These are phyloP conservation scores for Pythium brachiatum DNA, from an alignment of 352 stramenopile genomes.

Conservation along the genomic window DNA sequence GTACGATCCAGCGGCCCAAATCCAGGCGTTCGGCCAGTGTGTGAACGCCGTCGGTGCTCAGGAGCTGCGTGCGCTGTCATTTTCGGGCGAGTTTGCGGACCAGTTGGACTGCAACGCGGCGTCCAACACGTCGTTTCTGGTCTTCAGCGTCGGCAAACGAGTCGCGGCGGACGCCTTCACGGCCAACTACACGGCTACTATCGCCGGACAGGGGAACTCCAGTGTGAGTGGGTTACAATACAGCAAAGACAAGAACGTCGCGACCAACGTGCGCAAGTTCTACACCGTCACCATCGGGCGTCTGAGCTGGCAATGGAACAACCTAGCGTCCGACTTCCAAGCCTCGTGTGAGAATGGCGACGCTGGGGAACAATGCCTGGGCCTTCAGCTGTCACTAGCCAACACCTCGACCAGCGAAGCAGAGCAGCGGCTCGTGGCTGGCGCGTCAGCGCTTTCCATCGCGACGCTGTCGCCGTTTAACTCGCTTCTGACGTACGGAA, in stretches of 20 bases:
- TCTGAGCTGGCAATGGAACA: constrained; percentile 6
- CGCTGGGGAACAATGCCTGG: background rate
- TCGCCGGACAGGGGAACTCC: background rate
- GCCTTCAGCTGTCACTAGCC: background rate
- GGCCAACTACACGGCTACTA: background rate
- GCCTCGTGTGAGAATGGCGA: background rate
- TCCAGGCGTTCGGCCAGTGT: background rate
- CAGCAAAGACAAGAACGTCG: background rate
- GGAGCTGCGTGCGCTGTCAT: too few species aligned
- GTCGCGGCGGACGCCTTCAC: background rate
- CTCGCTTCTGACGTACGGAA: background rate
- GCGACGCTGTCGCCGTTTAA: background rate
- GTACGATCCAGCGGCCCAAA: too few species aligned
- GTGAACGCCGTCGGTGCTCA: too few species aligned
- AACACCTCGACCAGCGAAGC: background rate
- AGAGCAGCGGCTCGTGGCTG: background rate
- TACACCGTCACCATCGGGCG: constrained; percentile 16
- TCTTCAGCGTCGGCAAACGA: background rate
- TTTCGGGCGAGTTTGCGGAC: background rate
- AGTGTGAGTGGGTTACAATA: background rate
- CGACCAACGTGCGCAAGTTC: constrained; percentile 16
- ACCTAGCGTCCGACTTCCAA: background rate
- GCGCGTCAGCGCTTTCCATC: background rate
- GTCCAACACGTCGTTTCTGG: background rate
- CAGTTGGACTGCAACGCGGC: background rate